phyloP scores from a whole-genome alignment of 2,329 filamentous ascomycete species.

The Pseudogymnoascus destructans region DNA sequence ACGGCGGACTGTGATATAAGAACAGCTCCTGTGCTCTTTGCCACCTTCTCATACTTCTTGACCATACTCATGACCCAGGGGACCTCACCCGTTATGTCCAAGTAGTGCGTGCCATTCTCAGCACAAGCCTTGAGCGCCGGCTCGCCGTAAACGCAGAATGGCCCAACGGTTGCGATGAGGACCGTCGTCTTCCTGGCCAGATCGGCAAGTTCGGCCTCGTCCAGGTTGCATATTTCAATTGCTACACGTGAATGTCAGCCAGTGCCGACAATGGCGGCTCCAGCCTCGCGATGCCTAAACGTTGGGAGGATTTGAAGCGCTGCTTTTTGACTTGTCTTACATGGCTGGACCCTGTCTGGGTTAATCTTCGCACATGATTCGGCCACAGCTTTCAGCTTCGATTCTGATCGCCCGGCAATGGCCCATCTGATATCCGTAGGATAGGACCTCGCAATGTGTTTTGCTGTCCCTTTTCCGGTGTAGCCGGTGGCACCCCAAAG shows the following conservation, averaged over 20 bases:
- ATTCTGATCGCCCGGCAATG: constrained; percentile 65
- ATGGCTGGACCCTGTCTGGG: constrained; percentile 56
- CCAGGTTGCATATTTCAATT: constrained; percentile 40
- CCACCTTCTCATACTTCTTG: constrained; percentile 40
- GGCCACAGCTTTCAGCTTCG: constrained; percentile 59
- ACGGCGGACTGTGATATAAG: constrained; percentile 49
- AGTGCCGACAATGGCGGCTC: neutral
- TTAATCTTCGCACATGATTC: constrained; percentile 53
- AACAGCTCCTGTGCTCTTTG: constrained; percentile 41
- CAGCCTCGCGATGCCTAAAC: neutral
- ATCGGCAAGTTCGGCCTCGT: constrained; percentile 32
- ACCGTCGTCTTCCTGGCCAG: constrained; percentile 44
- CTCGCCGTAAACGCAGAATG: constrained; percentile 44
- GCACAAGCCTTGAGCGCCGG: constrained; percentile 48
- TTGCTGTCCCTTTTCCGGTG: constrained; percentile 63
- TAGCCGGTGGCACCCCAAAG: constrained; percentile 65
- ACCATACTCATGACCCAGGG: constrained; percentile 48
- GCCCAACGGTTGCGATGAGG: constrained; percentile 46
- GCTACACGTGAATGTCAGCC: constrained; percentile 25
- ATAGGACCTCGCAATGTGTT: constrained; percentile 58
- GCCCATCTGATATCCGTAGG: constrained; percentile 79
- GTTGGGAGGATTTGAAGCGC: neutral
- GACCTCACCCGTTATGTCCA: constrained; percentile 49
- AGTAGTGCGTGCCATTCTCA: constrained; percentile 48
- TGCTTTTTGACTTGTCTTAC: constrained; percentile 32